Evolutionary conservation across 345 rosid genomes (phyloP), one percentile per base, ranked within the genome.

Genomic region (sweet orange (Citrus sinensis)): DNA sequence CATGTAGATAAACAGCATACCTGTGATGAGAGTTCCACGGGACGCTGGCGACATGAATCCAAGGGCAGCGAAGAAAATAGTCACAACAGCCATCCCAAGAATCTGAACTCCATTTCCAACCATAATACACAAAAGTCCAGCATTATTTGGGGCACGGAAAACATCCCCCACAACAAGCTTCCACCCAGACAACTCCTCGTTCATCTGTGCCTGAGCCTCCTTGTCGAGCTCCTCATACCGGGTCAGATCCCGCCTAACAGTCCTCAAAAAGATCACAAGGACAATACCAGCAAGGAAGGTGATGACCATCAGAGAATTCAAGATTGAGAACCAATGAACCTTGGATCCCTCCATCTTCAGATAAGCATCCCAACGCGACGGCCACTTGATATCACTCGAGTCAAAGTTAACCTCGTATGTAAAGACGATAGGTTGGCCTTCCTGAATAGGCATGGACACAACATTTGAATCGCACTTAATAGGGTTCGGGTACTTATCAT

Each of bases 151-250:
- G 59, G 89, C 88, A 37, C 93, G 90, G 82, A 91, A 91, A 76
- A 91, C 95, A 81, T 89, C 95, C n/a, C 92, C 93, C 2, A 91
- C 95, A 24, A 93, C 92, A 76, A 91, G 93, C 78, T 90, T 90
- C 92, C 93, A 90, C 29, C 97, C 96, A 61, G 96, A 93, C 66
- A 92, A 84, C 87, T 93, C 98, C 86, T 93, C 96, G 25, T 92
- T 93, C 98, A 93, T 91, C 88, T 93, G 98, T 70, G 94, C 93
- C 68, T 93, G 96, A 61, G 96, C 94, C 77, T 93, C 98, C 86
- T 91, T 91, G 87, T 93, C 97, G 17, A 93, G 88, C 81, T 93
- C 98, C 89, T 93, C 98, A 49, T 93, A 93, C 6, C 87, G 92
- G 4, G 98, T 93, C 77, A 93, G 84, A 88, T 93, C 98, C 35